Percentiles rank a stretch among this genome's conserved stretches.
phyloP scores from a whole-genome alignment of 2,329 filamentous ascomycete genomes.

The Calonectria pseudoturangicola region DNA sequence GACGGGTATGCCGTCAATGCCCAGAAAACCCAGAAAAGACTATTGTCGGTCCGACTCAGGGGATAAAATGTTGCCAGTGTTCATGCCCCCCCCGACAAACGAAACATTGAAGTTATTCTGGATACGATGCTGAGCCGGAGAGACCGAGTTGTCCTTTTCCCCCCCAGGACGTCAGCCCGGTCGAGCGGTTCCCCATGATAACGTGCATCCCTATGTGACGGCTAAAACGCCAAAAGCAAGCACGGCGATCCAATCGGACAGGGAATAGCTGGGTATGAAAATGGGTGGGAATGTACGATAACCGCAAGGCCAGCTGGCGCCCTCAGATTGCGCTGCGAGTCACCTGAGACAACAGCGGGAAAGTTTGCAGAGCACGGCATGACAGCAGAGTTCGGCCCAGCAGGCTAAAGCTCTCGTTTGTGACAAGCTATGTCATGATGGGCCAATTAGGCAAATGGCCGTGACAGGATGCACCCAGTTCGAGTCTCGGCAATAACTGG shows the following conservation, averaged over 20 bases:
- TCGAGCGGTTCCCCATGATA: constrained; percentile 5
- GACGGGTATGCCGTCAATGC: constrained; percentile 17
- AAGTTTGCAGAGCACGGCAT: constrained; percentile 27
- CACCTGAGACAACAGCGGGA: constrained; percentile 38
- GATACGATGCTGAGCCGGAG: not conserved
- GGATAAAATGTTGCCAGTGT: not conserved
- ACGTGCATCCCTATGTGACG: constrained; percentile 8
- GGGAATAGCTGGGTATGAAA: constrained; percentile 52
- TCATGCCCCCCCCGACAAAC: not conserved
- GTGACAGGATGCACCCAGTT: constrained; percentile 29
- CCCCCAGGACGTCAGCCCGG: not conserved
- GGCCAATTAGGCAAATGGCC: constrained; percentile 32
- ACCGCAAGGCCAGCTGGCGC: constrained; percentile 39
- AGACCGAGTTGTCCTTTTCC: constrained; percentile 8
- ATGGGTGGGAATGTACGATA: constrained; percentile 33
- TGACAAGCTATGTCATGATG: constrained; percentile 23
- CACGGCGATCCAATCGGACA: constrained; percentile 22
- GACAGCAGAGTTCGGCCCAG: constrained; percentile 28
- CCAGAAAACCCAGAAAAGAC: constrained; percentile 26
- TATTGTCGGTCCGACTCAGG: constrained; percentile 28
- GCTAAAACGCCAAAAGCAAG: constrained; percentile 20
- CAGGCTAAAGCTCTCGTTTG: constrained; percentile 39
- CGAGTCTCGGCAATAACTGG: constrained; percentile 45
- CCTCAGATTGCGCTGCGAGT: constrained; percentile 33
- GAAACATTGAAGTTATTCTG: not conserved